These are phyloP conservation scores for Przewalskia tangutica DNA, from an alignment of 257 asterid species.

Conservation along the genomic window DNA sequence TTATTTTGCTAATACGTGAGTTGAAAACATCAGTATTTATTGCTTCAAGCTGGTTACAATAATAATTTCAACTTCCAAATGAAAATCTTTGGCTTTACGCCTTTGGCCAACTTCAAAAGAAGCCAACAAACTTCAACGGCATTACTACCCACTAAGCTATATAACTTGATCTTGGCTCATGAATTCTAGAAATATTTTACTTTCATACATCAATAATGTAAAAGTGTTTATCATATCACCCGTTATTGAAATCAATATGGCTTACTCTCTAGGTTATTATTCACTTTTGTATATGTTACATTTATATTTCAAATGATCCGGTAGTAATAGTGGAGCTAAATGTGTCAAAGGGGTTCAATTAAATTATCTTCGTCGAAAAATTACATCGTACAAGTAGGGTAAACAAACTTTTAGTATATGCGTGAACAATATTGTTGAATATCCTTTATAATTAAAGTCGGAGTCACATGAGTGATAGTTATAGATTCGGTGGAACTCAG, in stretches of 20 bases:
- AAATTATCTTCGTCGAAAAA: background rate
- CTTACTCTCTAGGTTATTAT: background rate
- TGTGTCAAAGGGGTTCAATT: background rate
- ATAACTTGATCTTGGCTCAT: background rate
- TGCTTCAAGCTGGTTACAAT: background rate
- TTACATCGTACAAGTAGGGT: no score
- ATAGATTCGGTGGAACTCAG: background rate
- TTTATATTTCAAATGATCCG: background rate
- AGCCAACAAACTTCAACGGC: conserved; percentile 18
- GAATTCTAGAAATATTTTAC: background rate
- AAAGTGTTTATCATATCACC: no score
- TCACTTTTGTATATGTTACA: background rate
- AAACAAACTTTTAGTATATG: background rate
- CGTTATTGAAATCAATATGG: background rate
- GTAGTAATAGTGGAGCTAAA: no score
- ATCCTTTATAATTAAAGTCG: background rate
- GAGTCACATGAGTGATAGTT: no score
- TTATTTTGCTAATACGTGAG: background rate
- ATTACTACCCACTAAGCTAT: background rate
- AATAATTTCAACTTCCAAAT: background rate
- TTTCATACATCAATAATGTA: background rate
- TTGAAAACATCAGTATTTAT: conserved; percentile 5
- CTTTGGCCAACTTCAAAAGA: conserved; percentile 3
- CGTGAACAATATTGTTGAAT: background rate
- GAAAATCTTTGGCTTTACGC: conserved; percentile 20